phyloP scores from a whole-genome alignment of 2,329 filamentous ascomycete genomes.

The Bimuria novae-zelandiae region DNA sequence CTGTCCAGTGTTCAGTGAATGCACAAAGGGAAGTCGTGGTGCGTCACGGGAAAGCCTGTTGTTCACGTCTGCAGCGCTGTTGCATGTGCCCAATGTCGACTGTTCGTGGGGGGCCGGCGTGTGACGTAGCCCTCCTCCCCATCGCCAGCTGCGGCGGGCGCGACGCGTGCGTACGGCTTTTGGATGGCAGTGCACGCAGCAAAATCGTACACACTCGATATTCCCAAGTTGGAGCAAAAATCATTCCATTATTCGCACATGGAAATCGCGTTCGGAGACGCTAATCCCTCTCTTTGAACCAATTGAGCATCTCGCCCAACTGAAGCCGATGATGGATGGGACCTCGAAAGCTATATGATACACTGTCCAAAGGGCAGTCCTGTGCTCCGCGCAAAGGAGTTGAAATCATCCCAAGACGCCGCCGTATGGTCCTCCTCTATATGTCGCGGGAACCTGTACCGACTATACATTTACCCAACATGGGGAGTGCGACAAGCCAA shows the following conservation, averaged over 20 bases:
- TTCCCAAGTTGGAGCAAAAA: background rate
- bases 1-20: too few species aligned
- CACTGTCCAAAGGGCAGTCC: constrained; percentile 26
- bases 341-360: constrained; percentile 31
- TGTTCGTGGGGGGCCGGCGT: background rate
- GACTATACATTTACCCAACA: constrained; percentile 32
- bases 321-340: too few species aligned
- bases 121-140: background rate
- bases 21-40: too few species aligned
- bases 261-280: background rate
- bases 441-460: constrained; percentile 31
- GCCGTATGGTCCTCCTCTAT: constrained; percentile 30
- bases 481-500: constrained; percentile 16
- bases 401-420: constrained; percentile 31
- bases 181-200: background rate
- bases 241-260: background rate
- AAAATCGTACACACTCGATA: background rate
- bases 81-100: background rate
- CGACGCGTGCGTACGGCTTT: background rate
- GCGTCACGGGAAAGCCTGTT: too few species aligned
- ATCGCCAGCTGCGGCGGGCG: background rate
- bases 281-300: background rate
- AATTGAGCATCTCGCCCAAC: background rate
- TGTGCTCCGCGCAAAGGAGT: constrained; percentile 27
- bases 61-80: background rate